Percentiles rank a stretch among this genome's conserved stretches.
Conservation (phyloP, 2,329 filamentous ascomycete genomes). For the Diplodia seriata region DNA sequence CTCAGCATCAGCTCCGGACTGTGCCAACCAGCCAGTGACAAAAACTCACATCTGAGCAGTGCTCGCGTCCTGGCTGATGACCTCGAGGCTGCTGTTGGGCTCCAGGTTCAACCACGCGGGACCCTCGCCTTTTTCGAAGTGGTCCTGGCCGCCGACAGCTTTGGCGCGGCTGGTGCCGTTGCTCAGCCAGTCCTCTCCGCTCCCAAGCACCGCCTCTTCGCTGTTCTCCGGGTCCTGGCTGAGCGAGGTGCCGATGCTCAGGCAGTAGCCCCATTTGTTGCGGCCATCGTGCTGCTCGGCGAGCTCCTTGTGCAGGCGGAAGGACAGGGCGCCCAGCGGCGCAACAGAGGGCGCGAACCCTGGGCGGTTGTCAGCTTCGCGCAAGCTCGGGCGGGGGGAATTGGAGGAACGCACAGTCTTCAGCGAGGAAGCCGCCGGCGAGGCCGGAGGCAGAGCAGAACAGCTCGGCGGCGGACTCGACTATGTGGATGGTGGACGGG, state of each 20-base stretch:
- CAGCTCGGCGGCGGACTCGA: conserved; percentile 65
- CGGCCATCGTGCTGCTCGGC: conserved; percentile 63
- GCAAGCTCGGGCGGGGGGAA: not conserved
- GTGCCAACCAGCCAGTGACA: not conserved
- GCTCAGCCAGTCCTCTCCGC: conserved; percentile 69
- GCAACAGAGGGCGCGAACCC: conserved; percentile 66
- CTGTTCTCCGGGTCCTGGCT: conserved; percentile 56
- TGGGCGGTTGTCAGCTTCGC: conserved; percentile 34
- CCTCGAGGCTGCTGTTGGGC: conserved; percentile 63
- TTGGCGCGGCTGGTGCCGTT: conserved; percentile 69
- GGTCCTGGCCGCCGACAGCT: conserved; percentile 51
- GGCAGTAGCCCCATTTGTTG: conserved; percentile 65
- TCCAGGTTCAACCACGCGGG: conserved; percentile 67
- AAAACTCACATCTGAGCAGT: conserved; percentile 69
- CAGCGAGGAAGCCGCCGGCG: conserved; percentile 75
- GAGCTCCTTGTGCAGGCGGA: conserved; percentile 70
- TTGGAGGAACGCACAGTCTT: conserved; percentile 62
- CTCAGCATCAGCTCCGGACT: not conserved
- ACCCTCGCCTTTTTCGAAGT: conserved; percentile 43
- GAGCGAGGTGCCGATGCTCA: conserved; percentile 63
- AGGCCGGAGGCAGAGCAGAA: conserved; percentile 78
- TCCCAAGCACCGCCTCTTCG: conserved; percentile 50
- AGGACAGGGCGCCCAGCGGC: conserved; percentile 70
- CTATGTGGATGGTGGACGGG: conserved; percentile 60
- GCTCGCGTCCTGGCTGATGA: conserved; percentile 66